These are phyloP conservation scores for Aureobasidium lini DNA, from an alignment of 2,329 filamentous ascomycete species.

Conservation along the genomic window DNA sequence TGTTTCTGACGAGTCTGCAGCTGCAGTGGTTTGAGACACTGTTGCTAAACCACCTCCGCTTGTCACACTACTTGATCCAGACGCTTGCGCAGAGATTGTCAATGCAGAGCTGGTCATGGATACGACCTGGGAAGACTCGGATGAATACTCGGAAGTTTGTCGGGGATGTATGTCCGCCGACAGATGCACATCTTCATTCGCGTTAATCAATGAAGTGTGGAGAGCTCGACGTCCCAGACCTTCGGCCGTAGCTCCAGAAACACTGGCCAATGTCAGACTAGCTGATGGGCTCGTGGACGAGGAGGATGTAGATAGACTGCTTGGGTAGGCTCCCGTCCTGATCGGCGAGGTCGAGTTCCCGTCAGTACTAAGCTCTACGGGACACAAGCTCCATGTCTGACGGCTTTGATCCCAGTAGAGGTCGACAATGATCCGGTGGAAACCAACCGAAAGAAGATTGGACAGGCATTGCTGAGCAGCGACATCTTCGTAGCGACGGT, in stretches of 20 bases:
- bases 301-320: constrained; percentile 11
- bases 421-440: constrained; percentile 51
- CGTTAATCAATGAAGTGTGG: not conserved
- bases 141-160: constrained; percentile 5
- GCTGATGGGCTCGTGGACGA: constrained; percentile 10
- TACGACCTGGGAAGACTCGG: not conserved
- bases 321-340: constrained; percentile 12
- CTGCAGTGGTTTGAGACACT: not conserved
- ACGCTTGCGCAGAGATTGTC: not conserved
- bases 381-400: constrained; percentile 53
- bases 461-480: constrained; percentile 51
- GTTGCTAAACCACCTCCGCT: not conserved
- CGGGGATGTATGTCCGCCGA: not conserved
- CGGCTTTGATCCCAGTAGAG: constrained; percentile 55
- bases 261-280: not conserved
- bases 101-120: not conserved
- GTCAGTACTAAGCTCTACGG: constrained; percentile 39
- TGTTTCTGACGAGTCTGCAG: not conserved
- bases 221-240: not conserved
- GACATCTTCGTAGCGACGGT: constrained; percentile 46
- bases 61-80: not conserved
- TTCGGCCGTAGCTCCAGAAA: not conserved
- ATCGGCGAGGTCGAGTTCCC: constrained; percentile 11
- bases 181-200: not conserved
- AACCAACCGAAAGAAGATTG: constrained; percentile 54